These are phyloP conservation scores for Corylus heterophylla DNA, from an alignment of 306 rosid species.

Conservation along the genomic window DNA sequence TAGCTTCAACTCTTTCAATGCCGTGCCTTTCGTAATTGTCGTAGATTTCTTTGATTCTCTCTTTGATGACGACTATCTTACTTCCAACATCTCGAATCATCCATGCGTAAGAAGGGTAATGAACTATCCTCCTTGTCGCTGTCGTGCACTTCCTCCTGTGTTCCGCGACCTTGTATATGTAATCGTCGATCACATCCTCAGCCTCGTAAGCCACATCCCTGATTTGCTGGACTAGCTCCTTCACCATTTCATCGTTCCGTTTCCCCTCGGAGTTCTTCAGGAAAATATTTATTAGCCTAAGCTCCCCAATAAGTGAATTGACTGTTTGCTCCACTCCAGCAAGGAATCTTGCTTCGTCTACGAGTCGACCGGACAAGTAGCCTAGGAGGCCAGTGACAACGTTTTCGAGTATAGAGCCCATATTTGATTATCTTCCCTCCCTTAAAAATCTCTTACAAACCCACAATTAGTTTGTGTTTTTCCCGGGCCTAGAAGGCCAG, in stretches of 20 bases:
- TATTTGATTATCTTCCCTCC: no score
- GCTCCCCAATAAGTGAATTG: background rate
- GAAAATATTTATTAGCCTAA: accelerated
- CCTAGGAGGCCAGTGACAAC: no score
- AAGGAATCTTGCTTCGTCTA: no score
- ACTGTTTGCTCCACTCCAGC: no score
- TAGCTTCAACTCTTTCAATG: background rate
- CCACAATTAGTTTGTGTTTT: no score
- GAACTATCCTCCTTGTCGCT: accelerated
- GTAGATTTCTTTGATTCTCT: background rate
- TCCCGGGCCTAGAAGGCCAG: no score
- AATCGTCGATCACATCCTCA: background rate
- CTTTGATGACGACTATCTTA: background rate
- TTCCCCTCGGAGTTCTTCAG: background rate
- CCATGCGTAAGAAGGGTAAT: background rate
- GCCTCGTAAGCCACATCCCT: background rate
- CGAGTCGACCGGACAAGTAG: no score
- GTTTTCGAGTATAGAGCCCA: no score
- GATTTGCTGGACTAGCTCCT: background rate
- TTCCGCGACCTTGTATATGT: background rate
- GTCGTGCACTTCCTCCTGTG: background rate
- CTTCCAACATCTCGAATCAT: background rate
- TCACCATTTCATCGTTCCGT: background rate
- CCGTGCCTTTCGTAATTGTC: accelerated
- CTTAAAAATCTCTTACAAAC: no score